Evolutionary conservation across 768 basidiomycete species (phyloP), one percentile per base, ranked within the genome.

Genomic region (Dentipellis sp.): DNA sequence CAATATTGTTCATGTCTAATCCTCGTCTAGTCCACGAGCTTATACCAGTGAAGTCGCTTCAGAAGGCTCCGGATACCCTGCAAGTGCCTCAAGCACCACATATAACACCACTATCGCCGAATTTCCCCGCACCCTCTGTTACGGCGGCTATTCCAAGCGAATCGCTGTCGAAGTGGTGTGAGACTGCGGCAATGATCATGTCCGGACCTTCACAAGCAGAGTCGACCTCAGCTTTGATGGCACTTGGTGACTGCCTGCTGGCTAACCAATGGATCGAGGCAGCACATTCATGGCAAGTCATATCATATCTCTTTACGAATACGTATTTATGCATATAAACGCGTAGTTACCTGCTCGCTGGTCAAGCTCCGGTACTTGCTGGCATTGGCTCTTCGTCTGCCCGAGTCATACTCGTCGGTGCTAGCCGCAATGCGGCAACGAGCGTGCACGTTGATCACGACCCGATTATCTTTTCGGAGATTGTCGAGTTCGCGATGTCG

Each of bases 401-500:
- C 21, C 84, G 91, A 10, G 75, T 94, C 29, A 75, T 81, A 5
- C 74, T 97, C 22, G 66, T 94, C 40, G 91, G 92, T n/a, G 78
- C 80, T 57, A 81, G 72, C 65, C 87, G 84, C 5, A 74, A 72
- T 51, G 65, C 65, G 36, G 70, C 67, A 39, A 76, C 81, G 0
- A 74, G 70, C 53, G 83, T 82, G 65, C 70, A 74, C 65, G 81
- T 78, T 66, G 83, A 93, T 64, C 70, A 77, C 1, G 94, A 97
- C 65, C 72, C 86, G 2, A 73, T 93, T 51, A 81, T 94, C 57
- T 80, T 97, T 61, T 85, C 93, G 2, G 97, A 99, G 71, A 84
- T 97, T 50, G 74, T 84, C 12, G 97, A 99, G 72, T 98, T 92
- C 67, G 94, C 91, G 0, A 65, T 93, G 47, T 91, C 91, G 6